Base-by-base conservation (phyloP, 176 grass and related monocot species). In the Bromus sterilis region DNA sequence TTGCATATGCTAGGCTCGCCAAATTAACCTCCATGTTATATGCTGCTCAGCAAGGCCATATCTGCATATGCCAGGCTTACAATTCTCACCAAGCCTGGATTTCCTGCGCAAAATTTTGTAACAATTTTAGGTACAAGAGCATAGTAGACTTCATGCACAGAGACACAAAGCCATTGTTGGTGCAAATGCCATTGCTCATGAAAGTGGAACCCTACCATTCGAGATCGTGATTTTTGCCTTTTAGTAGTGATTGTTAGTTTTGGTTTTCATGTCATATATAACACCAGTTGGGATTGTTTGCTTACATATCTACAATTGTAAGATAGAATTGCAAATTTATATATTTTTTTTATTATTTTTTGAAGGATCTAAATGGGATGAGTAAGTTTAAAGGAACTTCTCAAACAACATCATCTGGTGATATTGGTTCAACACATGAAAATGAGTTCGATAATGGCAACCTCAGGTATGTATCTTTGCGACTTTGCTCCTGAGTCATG, bases 141-240 rank as follows among this genome's bases (percentile, higher is more conserved):
- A n/a, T n/a, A n/a, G n/a, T 80, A 91, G 91, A 85, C 84, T 97
- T 82, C 44, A 80, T 10, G 87, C 90, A 58, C 91, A 94, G 42
- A 89, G 91, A n/a, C 91, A 97, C 62, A 97, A 97, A 88, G 91
- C 91, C 83, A 97, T 90, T 77, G 87, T 94, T 71, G 94, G 94
- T 56, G 94, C 89, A 49, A 94, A 97, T 87, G 94, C 87, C 25
- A 92, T 97, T 92, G 91, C 94, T 80, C 89, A 97, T 89, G 91
- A 94, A 97, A 97, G 94, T 89, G 94, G 89, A 73, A 97, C 94
- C 76, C 91, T 80, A 18, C 12, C 49, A 44, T 69, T 1, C 3
- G 33, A 32, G 0, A 58, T 59, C 35, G 24, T 9, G 16, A 30
- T n/a, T n/a, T 25, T 43, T 35, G 23, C 16, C 35, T 78, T 4